These are phyloP conservation scores for Microcyclosporella mali DNA, from an alignment of 2,329 filamentous ascomycete genomes.

Conservation along the genomic window DNA sequence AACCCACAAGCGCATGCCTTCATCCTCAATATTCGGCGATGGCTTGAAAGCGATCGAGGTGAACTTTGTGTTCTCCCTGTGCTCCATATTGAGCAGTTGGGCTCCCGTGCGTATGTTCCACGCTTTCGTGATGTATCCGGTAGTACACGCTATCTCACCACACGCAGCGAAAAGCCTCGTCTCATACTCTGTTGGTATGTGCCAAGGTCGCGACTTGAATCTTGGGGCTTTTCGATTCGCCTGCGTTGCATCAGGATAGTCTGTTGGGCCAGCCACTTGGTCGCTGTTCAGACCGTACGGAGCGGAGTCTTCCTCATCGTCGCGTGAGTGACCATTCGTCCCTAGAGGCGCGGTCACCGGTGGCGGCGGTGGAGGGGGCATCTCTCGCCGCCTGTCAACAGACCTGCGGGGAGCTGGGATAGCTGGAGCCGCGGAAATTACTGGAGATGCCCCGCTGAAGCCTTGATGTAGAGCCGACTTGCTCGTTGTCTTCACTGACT, in stretches of 20 bases:
- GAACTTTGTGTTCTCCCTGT: slow-evolving; percentile 78
- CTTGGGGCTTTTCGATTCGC: slow-evolving; percentile 78
- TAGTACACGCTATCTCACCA: slow-evolving; percentile 79
- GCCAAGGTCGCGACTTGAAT: slow-evolving; percentile 63
- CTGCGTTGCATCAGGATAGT: slow-evolving; percentile 78
- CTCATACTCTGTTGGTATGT: slow-evolving; percentile 81
- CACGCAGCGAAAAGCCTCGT: slow-evolving; percentile 81
- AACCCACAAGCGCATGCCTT: slow-evolving; percentile 79
- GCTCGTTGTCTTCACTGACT: slow-evolving; percentile 18
- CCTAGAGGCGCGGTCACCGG: slow-evolving; percentile 17
- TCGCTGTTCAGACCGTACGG: slow-evolving; percentile 13
- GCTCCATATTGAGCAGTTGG: slow-evolving; percentile 69
- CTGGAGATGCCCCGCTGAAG: slow-evolving; percentile 1
- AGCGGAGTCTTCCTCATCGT: slow-evolving; percentile 40
- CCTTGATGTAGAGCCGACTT: slow-evolving; percentile 17
- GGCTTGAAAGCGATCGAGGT: slow-evolving; percentile 83
- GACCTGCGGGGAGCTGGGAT: slow-evolving; percentile 32
- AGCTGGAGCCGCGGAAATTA: slow-evolving; percentile 22
- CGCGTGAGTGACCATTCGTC: slow-evolving; percentile 32
- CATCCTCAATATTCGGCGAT: slow-evolving; percentile 66
- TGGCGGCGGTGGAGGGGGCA: slow-evolving; percentile 14
- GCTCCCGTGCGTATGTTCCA: slow-evolving; percentile 84
- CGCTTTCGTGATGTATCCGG: slow-evolving; percentile 76
- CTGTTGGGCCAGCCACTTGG: slow-evolving; percentile 25
- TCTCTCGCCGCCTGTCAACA: slow-evolving; percentile 21